Conservation (phyloP, 192 early-diverging fungal species). For the Coemansia sp. region DNA sequence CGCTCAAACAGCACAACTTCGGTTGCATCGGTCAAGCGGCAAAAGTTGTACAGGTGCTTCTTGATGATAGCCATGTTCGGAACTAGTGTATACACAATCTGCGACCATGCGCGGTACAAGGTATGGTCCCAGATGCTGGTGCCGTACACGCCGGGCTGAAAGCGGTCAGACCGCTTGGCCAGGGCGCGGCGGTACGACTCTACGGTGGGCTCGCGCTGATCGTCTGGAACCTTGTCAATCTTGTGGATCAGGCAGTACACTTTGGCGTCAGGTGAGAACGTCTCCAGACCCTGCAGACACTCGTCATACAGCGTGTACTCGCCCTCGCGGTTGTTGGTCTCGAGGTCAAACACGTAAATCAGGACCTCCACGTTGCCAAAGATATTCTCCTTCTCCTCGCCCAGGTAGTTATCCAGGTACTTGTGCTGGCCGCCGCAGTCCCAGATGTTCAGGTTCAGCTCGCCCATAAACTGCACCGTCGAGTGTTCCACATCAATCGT, state of each 20-base stretch:
- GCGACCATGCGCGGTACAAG: slow-evolving; percentile 84
- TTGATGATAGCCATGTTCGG: slow-evolving; percentile 87
- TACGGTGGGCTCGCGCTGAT: slow-evolving; percentile 57
- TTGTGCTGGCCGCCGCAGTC: slow-evolving; percentile 93
- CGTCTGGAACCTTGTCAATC: slow-evolving; percentile 87
- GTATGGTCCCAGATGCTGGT: slow-evolving; percentile 46
- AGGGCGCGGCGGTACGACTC: slow-evolving; percentile 32
- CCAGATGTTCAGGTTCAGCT: slow-evolving; percentile 96
- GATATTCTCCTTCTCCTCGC: slow-evolving; percentile 88
- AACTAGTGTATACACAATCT: slow-evolving; percentile 93
- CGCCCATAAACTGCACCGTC: slow-evolving; percentile 92
- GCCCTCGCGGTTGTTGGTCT: slow-evolving; percentile 84
- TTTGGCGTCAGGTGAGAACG: slow-evolving; percentile 83
- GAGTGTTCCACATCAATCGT: slow-evolving; percentile 99
- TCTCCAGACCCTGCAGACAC: slow-evolving; percentile 77
- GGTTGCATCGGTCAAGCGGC: slow-evolving; percentile 81
- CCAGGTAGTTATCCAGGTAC: slow-evolving; percentile 98
- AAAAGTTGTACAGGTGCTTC: slow-evolving; percentile 75
- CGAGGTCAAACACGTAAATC: slow-evolving; percentile 98
- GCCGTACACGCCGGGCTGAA: slow-evolving; percentile 30
- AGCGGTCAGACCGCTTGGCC: slow-evolving; percentile 26
- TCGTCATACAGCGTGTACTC: slow-evolving; percentile 91
- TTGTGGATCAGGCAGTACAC: slow-evolving; percentile 98
- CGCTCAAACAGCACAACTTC: slow-evolving; percentile 96
- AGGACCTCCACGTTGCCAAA: slow-evolving; percentile 99